Base-by-base conservation (phyloP, 495 filamentous ascomycete species). In the Staphylotrichum longicolle region DNA sequence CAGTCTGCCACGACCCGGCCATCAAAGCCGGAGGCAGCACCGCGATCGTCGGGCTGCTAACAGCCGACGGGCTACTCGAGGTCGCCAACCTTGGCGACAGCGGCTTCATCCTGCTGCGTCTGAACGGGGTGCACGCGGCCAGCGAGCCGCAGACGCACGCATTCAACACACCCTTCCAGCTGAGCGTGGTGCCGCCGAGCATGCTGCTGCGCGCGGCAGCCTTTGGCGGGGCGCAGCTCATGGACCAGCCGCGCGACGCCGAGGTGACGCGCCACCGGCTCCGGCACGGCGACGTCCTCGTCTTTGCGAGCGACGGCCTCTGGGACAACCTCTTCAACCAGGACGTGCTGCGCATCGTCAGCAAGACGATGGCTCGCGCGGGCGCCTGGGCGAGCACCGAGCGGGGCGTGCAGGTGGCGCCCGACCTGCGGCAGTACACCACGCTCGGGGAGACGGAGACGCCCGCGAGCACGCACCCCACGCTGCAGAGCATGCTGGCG, bases 61-160 rank as follows among this genome's bases (percentile, higher is more conserved):
- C 80, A 20, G 77, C 79, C 1, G 80, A 89, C 65, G 95, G 94
- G 14, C 79, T 75, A 9, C 78, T 97, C 15, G 88, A 93, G 64
- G 84, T 96, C 54, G 95, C 94, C 44, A 98, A 98, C 71, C 79
- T 98, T n/a, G 94, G 94, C 62, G 94, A 98, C 75, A 96, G 92
- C n/a, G 94, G 93, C 54, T 97, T 91, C 70, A 83, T 97, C 30
- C 85, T 96, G 51, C 74, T 98, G 57, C 85, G 91, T 30, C 80
- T 87, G 39, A 93, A 91, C 66, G 90, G 88, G 11, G 88, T 98
- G 15, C 88, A 92, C 66, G 82, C 89, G 47, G 85, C 85, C 70
- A 94, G 91, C 4, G 81, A 86, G 41, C 88, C 91, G 30, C 94
- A 98, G 72, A 98, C 91, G 0, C 95, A 98, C 72, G 91, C 88